These are phyloP conservation scores for Linum lewisii DNA, from an alignment of 345 rosid genomes.

Conservation along the genomic window DNA sequence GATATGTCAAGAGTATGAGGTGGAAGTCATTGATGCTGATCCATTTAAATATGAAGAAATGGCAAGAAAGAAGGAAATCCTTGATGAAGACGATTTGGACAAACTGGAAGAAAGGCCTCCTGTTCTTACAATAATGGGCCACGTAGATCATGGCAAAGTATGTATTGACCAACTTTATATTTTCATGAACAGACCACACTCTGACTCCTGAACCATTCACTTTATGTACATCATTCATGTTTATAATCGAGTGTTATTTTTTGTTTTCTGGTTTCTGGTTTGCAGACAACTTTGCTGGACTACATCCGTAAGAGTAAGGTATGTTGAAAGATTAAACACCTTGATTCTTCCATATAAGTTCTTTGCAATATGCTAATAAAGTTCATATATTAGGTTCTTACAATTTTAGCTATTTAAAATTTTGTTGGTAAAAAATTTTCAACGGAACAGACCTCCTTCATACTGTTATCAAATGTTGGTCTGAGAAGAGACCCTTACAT, in stretches of 20 bases:
- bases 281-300: conserved; percentile 95
- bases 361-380: background rate
- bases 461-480: background rate
- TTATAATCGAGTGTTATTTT: conserved; percentile 17
- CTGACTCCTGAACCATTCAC: background rate
- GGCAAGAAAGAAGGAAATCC: conserved; percentile 75
- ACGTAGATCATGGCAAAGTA: conserved; percentile 99
- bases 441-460: background rate
- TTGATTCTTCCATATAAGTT: background rate
- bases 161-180: conserved; percentile 3
- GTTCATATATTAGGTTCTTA: conserved; percentile 3
- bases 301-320: conserved; percentile 93
- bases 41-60: conserved; percentile 71
- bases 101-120: conserved; percentile 91
- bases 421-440: too few species aligned
- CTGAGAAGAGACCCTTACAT: background rate
- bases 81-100: conserved; percentile 87
- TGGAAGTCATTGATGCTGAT: conserved; percentile 76
- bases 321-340: conserved; percentile 21
- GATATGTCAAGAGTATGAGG: conserved; percentile 78
- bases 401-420: background rate
- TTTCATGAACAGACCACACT: background rate
- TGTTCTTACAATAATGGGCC: conserved; percentile 99
- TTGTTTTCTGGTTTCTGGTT: conserved; percentile 20
- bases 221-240: background rate